A percentile compares a stretch with the other conserved stretches of the same genome.
phyloP scores from a whole-genome alignment of 2,329 filamentous ascomycete species.

The Aspergillus latus region DNA sequence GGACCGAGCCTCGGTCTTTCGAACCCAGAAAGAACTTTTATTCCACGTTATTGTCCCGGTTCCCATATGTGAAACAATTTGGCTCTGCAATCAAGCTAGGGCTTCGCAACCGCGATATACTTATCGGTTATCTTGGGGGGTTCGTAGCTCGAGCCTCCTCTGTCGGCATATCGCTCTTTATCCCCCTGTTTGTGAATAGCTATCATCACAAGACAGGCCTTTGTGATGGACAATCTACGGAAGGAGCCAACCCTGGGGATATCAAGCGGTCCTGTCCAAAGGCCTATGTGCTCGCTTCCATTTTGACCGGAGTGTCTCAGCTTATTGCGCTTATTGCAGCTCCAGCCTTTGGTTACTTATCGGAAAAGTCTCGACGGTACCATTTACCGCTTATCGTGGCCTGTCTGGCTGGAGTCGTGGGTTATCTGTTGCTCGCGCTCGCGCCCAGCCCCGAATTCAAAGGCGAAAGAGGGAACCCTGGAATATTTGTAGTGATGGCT shows the following conservation, averaged over 20 bases:
- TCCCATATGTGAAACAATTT: constrained; percentile 55
- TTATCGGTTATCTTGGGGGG: constrained; percentile 84
- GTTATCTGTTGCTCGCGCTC: constrained; percentile 75
- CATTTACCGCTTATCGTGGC: constrained; percentile 74
- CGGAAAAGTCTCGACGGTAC: constrained; percentile 64
- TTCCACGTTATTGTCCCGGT: constrained; percentile 8
- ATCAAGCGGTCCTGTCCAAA: constrained; percentile 81
- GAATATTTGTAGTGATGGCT: constrained; percentile 73
- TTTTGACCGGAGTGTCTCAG: constrained; percentile 86
- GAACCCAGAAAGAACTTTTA: constrained; percentile 1
- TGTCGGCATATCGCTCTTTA: constrained; percentile 91
- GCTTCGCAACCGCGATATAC: constrained; percentile 73
- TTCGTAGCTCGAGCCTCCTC: constrained; percentile 94
- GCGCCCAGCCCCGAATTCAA: constrained; percentile 74
- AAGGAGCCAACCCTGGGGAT: constrained; percentile 48
- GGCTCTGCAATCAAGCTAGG: constrained; percentile 67
- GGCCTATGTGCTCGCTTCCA: constrained; percentile 84
- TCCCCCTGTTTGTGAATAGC: constrained; percentile 88
- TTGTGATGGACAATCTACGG: constrained; percentile 56
- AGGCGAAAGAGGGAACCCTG: constrained; percentile 65
- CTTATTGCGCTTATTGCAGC: constrained; percentile 80
- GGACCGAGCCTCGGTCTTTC: constrained; percentile 1
- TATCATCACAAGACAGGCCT: constrained; percentile 81
- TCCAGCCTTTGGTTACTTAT: constrained; percentile 81
- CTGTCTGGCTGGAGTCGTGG: constrained; percentile 70